Evolutionary conservation across 2,329 filamentous ascomycete species (phyloP).

Genomic region (Dryadomyces quercus-mongolicae): DNA sequence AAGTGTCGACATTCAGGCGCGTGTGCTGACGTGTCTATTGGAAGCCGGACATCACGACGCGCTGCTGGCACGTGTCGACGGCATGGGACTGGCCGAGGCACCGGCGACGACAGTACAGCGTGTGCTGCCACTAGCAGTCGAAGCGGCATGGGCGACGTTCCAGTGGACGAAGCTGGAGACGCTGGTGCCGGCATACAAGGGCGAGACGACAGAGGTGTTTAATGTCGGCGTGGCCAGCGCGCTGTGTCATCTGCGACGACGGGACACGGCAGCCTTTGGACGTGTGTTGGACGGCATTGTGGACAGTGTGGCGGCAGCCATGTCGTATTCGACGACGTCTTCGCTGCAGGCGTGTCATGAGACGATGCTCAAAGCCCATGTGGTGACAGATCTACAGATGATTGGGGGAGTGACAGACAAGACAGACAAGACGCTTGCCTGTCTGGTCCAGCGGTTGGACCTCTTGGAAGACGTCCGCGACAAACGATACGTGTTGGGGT

Average conservation of each 20-base stretch:
- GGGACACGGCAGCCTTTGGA: slow-evolving; percentile 38
- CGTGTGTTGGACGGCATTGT: slow-evolving; percentile 52
- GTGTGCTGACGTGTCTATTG: slow-evolving; percentile 77
- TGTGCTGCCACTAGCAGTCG: slow-evolving; percentile 72
- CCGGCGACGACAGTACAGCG: slow-evolving; percentile 40
- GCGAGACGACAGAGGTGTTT: slow-evolving; percentile 49
- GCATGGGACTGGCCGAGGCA: slow-evolving; percentile 39
- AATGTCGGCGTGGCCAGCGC: slow-evolving; percentile 67
- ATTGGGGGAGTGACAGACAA: slow-evolving; percentile 35
- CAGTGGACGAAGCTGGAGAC: slow-evolving; percentile 66
- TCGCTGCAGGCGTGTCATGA: slow-evolving; percentile 80
- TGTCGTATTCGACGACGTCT: slow-evolving; percentile 65
- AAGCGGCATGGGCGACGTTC: slow-evolving; percentile 83
- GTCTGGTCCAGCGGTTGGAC: slow-evolving; percentile 68
- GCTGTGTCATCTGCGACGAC: slow-evolving; percentile 45
- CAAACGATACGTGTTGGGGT: slow-evolving; percentile 83
- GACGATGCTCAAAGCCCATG: slow-evolving; percentile 73
- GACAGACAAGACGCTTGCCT: slow-evolving; percentile 24
- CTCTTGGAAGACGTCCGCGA: slow-evolving; percentile 79
- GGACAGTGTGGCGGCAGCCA: slow-evolving; percentile 55
- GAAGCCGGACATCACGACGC: slow-evolving; percentile 93
- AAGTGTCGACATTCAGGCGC: slow-evolving; percentile 65
- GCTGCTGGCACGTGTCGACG: slow-evolving; percentile 75
- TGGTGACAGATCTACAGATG: slow-evolving; percentile 75
- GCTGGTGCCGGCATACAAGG: slow-evolving; percentile 45